These are phyloP conservation scores for Arthrobotrys megalospora DNA, from an alignment of 2,329 filamentous ascomycete species.

Conservation along the genomic window DNA sequence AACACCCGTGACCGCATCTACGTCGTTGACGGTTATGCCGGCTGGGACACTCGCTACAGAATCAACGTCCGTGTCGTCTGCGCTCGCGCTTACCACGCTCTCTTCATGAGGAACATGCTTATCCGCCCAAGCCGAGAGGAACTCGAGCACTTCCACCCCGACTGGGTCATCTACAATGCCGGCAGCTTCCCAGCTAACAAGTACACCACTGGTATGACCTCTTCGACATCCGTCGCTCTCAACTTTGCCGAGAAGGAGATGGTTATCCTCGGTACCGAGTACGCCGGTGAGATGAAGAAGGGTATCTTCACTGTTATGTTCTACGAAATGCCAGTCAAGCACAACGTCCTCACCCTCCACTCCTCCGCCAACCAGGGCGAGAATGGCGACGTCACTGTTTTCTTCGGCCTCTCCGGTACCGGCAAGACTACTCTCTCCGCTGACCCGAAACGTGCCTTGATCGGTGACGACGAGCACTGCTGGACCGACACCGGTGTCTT, in stretches of 20 bases:
- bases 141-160: conserved; percentile 96
- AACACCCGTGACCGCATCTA: conserved; percentile 99
- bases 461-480: conserved; percentile 99
- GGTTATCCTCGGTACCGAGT: conserved; percentile 99
- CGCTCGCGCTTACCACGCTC: conserved; percentile 97
- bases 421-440: conserved; percentile 99
- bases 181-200: conserved; percentile 96
- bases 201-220: conserved; percentile 98
- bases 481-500: conserved; percentile 97
- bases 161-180: conserved; percentile 99
- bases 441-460: conserved; percentile 94
- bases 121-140: conserved; percentile 93
- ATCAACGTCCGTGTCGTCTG: conserved; percentile 98
- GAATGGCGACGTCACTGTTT: conserved; percentile 95
- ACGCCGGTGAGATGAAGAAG: conserved; percentile 98
- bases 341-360: conserved; percentile 98
- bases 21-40: conserved; percentile 95
- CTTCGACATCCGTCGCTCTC: conserved; percentile 95
- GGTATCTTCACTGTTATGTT: conserved; percentile 99
- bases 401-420: conserved; percentile 98
- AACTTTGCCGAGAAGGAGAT: conserved; percentile 99
- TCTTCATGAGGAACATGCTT: conserved; percentile 99
- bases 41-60: conserved; percentile 98
- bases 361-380: conserved; percentile 98
- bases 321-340: conserved; percentile 99